Evolutionary conservation across 805 yeast species (phyloP).

Genomic region (Babjeviella inositovora): DNA sequence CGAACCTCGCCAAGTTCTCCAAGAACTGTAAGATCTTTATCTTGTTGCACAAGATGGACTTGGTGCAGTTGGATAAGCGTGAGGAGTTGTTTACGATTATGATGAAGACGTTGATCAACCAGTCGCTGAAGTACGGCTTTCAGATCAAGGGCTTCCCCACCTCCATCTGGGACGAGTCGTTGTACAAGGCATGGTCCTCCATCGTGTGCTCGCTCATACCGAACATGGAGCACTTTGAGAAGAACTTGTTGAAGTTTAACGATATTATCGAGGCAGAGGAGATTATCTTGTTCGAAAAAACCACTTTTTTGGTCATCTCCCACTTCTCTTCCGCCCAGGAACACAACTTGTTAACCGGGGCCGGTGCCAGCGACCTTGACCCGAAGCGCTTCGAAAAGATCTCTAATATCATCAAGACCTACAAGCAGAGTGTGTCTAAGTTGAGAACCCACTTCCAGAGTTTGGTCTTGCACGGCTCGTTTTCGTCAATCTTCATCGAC

Average conservation of each 20-base stretch:
- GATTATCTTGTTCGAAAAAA: conserved; percentile 80
- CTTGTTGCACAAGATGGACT: conserved; percentile 88
- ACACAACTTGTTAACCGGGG: conserved; percentile 3
- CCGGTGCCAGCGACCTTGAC: conserved; percentile 26
- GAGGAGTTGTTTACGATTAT: conserved; percentile 72
- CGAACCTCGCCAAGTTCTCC: conserved; percentile 66
- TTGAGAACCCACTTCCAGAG: conserved; percentile 74
- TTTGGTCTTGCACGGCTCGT: conserved; percentile 48
- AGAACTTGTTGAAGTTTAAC: conserved; percentile 58
- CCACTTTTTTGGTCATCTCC: conserved; percentile 77
- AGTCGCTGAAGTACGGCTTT: too few relatives aligned
- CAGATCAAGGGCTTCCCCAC: conserved; percentile 79
- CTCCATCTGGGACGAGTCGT: conserved; percentile 92
- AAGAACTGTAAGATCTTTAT: conserved; percentile 90
- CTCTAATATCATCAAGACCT: conserved; percentile 84
- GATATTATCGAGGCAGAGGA: conserved; percentile 71
- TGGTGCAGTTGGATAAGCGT: conserved; percentile 75
- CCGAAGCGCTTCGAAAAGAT: conserved; percentile 92
- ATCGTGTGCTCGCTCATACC: conserved; percentile 93
- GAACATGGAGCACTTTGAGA: conserved; percentile 69
- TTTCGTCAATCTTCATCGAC: conserved; percentile 27
- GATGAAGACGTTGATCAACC: conserved; percentile 50
- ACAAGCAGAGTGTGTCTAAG: conserved; percentile 82
- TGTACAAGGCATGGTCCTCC: conserved; percentile 94
- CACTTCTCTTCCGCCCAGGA: conserved; percentile 10